Conservation (phyloP, 169 alveolate genomes). For the Eimeria maxima region DNA sequence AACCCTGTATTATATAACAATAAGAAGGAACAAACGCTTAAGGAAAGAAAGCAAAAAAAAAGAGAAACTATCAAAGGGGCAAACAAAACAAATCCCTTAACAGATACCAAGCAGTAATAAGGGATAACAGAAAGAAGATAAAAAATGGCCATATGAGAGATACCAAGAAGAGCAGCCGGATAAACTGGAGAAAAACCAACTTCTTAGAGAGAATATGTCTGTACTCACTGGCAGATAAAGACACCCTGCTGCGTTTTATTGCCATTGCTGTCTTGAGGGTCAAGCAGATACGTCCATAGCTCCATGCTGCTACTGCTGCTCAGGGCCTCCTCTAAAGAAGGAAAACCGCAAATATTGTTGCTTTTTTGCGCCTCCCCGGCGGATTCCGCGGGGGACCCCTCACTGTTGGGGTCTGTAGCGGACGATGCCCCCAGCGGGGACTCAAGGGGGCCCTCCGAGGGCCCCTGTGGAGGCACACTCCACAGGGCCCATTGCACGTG, state of each 20-base stretch:
- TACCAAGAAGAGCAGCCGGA: too few relatives aligned
- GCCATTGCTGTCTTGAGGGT: neutral
- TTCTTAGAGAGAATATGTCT: too few relatives aligned
- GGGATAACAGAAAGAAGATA: neutral
- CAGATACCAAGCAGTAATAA: neutral
- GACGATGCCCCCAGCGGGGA: neutral
- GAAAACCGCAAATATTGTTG: neutral
- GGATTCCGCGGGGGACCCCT: neutral
- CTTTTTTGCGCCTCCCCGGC: neutral
- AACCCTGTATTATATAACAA: too few relatives aligned
- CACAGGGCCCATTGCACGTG: constrained; percentile 34
- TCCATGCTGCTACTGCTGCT: neutral
- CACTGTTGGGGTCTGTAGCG: neutral
- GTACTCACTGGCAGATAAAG: neutral
- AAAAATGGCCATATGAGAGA: neutral
- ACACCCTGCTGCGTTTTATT: neutral
- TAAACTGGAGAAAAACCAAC: neutral
- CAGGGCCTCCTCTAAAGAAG: neutral
- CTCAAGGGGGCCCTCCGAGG: neutral
- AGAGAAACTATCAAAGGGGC: too few relatives aligned
- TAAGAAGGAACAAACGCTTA: too few relatives aligned
- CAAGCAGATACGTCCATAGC: neutral
- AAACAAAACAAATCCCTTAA: too few relatives aligned
- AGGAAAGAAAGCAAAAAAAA: too few relatives aligned
- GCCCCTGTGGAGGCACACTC: neutral